Percentiles rank a stretch among this genome's conserved stretches.
These are phyloP conservation scores for Triticum dicoccoides DNA, from an alignment of 176 grass and related monocot genomes.

Conservation along the genomic window DNA sequence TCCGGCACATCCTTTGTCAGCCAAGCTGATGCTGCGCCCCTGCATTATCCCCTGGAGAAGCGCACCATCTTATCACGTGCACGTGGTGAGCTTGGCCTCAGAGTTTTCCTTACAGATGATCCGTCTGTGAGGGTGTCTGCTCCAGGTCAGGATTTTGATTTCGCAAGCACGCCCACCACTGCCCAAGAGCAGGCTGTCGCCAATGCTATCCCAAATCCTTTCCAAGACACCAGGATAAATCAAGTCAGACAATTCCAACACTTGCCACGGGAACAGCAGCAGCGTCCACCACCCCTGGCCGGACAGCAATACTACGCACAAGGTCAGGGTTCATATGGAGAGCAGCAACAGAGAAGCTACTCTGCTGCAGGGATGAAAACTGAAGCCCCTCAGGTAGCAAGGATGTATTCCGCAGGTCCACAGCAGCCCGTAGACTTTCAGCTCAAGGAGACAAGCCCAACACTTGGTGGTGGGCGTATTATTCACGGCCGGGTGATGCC, in stretches of 20 bases:
- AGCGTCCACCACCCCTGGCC: slow-evolving; percentile 35
- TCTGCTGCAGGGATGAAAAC: slow-evolving; percentile 18
- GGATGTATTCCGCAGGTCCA: slow-evolving; percentile 63
- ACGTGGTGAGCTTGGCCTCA: slow-evolving; percentile 76
- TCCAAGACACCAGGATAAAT: slow-evolving; percentile 46
- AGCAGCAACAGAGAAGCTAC: slow-evolving; percentile 46
- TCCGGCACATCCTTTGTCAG: slow-evolving; percentile 65
- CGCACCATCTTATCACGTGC: slow-evolving; percentile 57
- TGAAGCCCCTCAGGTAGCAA: slow-evolving; percentile 26
- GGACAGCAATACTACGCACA: slow-evolving; percentile 29
- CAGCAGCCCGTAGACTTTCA: slow-evolving; percentile 82
- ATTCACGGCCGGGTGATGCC: slow-evolving; percentile 68
- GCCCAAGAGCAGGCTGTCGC: slow-evolving; percentile 40
- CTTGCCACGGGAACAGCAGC: slow-evolving; percentile 46
- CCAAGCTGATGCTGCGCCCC: slow-evolving; percentile 45
- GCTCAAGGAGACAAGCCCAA: slow-evolving; percentile 83
- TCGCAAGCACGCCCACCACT: slow-evolving; percentile 49
- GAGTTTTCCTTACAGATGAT: slow-evolving; percentile 87
- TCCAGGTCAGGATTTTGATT: slow-evolving; percentile 40
- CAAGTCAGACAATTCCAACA: slow-evolving; percentile 61
- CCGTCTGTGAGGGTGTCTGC: slow-evolving; percentile 54
- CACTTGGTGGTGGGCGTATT: slow-evolving; percentile 80
- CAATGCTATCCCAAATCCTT: slow-evolving; percentile 34
- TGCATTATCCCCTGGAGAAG: slow-evolving; percentile 83
- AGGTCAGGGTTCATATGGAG: slow-evolving; percentile 28